Evolutionary conservation across 345 rosid genomes (phyloP), one percentile per base, ranked within the genome.

Genomic region (Eucalyptus polybractea): DNA sequence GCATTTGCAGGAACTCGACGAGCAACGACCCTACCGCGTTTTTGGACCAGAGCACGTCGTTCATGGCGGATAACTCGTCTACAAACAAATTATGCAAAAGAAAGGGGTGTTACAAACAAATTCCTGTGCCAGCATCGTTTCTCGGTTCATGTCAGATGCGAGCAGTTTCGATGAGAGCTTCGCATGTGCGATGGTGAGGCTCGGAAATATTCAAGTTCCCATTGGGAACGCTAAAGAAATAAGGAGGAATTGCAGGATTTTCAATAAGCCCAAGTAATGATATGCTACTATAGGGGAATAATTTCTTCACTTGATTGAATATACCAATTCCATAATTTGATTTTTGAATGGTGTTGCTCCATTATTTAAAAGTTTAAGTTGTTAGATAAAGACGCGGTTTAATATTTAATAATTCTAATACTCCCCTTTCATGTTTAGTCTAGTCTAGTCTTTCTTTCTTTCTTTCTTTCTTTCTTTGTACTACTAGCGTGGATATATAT

Each of bases 21-120:
- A 67, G 31, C 85, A 40, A 21, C 15, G 94, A 96, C 27, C 98
- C 96, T 5, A 86, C 94, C 1, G 94, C 92, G 67, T 94, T 94
- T 89, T 90, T 94, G 91, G 99, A 95, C 90, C 99, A 95, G 72
- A 89, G 90, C 51, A 95, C 96, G 4, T 88, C 93, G 7, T 93
- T 93, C 45, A 86, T 44, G 1, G 86, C 96, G 40, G 98, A 97
- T 80, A 94, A 95, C 50, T 91, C 90, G 62, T 53, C 87, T 95
- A 86, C 37, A 93, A 86, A 69, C 94, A 95, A 88, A 90, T 95
- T n/a, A 50, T 54, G 50, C 33, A 88, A 89, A 93, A 87, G 50
- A 95, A 91, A 90, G 96, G 97, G 45, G 86, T 97, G 50, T 12
- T 97, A 89, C 90, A 88, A 95, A 94, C 91, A 14, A 14, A 88